Evolutionary conservation across 495 filamentous ascomycete species (phyloP), one percentile per base, ranked within the genome.

Genomic region (Penicillium salamii): DNA sequence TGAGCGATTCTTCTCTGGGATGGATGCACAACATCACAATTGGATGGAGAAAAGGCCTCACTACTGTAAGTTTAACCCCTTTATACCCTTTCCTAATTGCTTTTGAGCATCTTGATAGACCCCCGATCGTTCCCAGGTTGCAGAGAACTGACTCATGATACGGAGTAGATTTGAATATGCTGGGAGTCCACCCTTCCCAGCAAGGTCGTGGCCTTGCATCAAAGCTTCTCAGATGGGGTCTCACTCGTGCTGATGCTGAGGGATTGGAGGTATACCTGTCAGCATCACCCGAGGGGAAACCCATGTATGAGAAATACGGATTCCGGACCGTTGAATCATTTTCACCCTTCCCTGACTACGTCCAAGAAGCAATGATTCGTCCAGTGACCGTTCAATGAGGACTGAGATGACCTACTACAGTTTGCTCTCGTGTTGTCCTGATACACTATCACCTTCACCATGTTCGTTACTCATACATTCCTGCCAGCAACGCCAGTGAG

Each of bases 141-240:
- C 15, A 21, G 2, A 19, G 5, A 5, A 36, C 21, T 36, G 32
- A 36, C 21, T 5, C 23, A 1, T 36, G 32, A 36, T 15, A 1
- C 23, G 1, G 15, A 42, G 2, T 31, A 72, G 70, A 67, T 47
- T 55, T 74, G 32, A 62, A 69, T 12, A 55, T 72, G 3, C 36
- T 74, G 12, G 66, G 50, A 14, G 67, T 68, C n/a, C 55, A 69
- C 14, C 63, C 67, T 1, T 51, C 57, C 2, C 55, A 69, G 39
- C 70, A 78, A 38, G 71, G 75, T 6, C 58, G 54, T 1, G 68
- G 71, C n/a, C 57, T 71, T 0, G 77, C 67, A 1, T 57, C 62
- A 0, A 63, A 55, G 18, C 43, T 80, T 0, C 57, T 72, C 5
- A 54, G 65, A 42, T 78, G 68, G 70, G 77, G 73, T 14, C 52